A percentile compares a stretch with the other conserved stretches of the same genome.
These are phyloP conservation scores for Stagonosporopsis cucurbitacearum DNA, from an alignment of 2,329 filamentous ascomycete genomes.

Conservation along the genomic window DNA sequence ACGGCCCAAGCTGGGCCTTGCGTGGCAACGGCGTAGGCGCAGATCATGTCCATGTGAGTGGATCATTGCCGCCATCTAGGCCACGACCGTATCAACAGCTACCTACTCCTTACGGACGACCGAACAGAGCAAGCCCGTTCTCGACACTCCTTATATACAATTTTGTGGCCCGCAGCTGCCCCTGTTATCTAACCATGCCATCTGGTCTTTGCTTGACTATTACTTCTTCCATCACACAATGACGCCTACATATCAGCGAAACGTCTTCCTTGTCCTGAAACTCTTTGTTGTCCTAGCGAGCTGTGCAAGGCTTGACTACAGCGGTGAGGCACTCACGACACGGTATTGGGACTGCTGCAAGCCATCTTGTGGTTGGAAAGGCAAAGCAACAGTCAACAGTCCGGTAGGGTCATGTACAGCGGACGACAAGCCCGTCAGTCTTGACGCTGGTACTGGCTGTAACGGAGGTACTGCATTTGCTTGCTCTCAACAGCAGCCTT, in stretches of 20 bases:
- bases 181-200: slow-evolving; percentile 44
- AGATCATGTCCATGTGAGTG: slow-evolving; percentile 25
- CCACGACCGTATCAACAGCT: slow-evolving; percentile 21
- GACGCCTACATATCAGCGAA: slow-evolving; percentile 37
- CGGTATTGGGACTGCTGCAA: slow-evolving; percentile 70
- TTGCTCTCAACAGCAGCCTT: slow-evolving; percentile 68
- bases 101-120: slow-evolving; percentile 46
- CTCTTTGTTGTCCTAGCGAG: slow-evolving; percentile 33
- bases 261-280: slow-evolving; percentile 5
- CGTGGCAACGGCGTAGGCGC: slow-evolving; percentile 36
- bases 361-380: slow-evolving; percentile 67
- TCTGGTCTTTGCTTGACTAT: slow-evolving; percentile 37
- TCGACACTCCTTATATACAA: slow-evolving; percentile 39
- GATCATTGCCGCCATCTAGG: slow-evolving; percentile 7
- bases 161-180: slow-evolving; percentile 37
- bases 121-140: slow-evolving; percentile 39
- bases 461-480: slow-evolving; percentile 61
- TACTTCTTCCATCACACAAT: slow-evolving; percentile 42
- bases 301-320: slow-evolving; percentile 34
- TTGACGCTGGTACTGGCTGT: slow-evolving; percentile 60
- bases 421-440: slow-evolving; percentile 60
- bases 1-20: slow-evolving; percentile 44
- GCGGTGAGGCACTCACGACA: slow-evolving; percentile 44
- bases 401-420: slow-evolving; percentile 63
- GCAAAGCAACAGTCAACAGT: slow-evolving; percentile 60